Conservation (phyloP, 768 basidiomycete species). For the Kwoniella europaea region DNA sequence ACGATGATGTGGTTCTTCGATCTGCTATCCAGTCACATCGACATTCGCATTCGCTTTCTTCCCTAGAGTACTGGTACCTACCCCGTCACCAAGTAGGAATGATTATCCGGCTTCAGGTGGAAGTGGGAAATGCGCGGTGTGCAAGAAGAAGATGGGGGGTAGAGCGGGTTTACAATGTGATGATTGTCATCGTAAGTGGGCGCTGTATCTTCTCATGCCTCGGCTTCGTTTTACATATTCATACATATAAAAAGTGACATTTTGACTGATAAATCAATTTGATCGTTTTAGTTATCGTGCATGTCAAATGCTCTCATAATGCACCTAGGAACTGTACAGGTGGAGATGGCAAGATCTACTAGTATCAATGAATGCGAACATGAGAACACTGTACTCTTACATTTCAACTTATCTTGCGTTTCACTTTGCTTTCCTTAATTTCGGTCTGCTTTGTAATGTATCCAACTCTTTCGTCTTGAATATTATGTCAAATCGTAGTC, state of each 20-base stretch:
- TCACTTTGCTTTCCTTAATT: too few species aligned
- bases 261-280: too few species aligned
- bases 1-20: neutral
- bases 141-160: constrained; percentile 45
- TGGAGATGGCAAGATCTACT: constrained; percentile 15
- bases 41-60: constrained; percentile 50
- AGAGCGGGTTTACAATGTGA: constrained; percentile 54
- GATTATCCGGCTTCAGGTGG: neutral
- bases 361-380: neutral
- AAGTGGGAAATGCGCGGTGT: constrained; percentile 44
- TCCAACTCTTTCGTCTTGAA: too few species aligned
- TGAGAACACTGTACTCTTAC: too few species aligned
- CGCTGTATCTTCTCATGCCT: too few species aligned
- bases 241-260: too few species aligned
- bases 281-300: constrained; percentile 44
- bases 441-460: too few species aligned
- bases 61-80: constrained; percentile 27
- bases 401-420: too few species aligned
- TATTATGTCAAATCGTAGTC: too few species aligned
- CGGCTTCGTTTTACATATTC: neutral
- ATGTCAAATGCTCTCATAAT: constrained; percentile 55
- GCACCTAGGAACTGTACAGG: constrained; percentile 46
- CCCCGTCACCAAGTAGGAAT: neutral
- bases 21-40: constrained; percentile 35
- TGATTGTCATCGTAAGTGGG: constrained; percentile 52